These are phyloP conservation scores for Lophium mytilinum DNA, from an alignment of 495 filamentous ascomycete genomes.

Conservation along the genomic window DNA sequence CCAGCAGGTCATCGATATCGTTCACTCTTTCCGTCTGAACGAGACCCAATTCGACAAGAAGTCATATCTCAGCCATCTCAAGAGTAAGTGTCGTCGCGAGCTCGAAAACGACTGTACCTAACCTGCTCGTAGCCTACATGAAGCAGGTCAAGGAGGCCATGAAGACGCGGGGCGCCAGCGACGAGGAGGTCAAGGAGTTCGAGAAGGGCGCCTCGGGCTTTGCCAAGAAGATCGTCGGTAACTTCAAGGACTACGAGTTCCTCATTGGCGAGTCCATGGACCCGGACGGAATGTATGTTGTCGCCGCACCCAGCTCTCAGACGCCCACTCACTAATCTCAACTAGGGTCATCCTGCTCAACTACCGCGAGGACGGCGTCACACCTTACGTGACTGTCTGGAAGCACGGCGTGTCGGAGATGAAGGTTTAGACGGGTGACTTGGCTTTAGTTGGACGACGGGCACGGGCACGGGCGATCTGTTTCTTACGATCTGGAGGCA, in stretches of 20 bases:
- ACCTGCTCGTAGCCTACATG: conserved; percentile 61
- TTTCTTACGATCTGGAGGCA: conserved; percentile 15
- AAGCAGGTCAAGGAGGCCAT: conserved; percentile 70
- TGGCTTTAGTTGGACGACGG: background rate
- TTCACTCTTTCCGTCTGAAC: conserved; percentile 83
- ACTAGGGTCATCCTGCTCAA: conserved; percentile 84
- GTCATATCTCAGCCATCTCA: conserved; percentile 67
- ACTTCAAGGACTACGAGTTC: conserved; percentile 94
- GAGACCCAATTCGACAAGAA: conserved; percentile 78
- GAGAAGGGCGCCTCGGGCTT: conserved; percentile 62
- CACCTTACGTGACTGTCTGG: conserved; percentile 85
- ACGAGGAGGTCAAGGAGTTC: conserved; percentile 63
- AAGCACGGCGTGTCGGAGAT: conserved; percentile 84
- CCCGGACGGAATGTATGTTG: conserved; percentile 75
- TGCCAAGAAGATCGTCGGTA: conserved; percentile 68
- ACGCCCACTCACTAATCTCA: conserved; percentile 4
- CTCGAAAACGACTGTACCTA: background rate
- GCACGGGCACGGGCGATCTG: background rate
- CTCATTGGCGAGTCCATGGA: conserved; percentile 87
- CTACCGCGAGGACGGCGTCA: conserved; percentile 92
- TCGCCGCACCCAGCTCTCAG: background rate
- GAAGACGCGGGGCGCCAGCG: conserved; percentile 50
- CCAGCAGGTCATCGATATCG: conserved; percentile 84
- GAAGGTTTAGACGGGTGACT: conserved; percentile 66
- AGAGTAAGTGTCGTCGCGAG: conserved; percentile 47